A percentile compares a stretch with the other conserved stretches of the same genome.
phyloP scores from a whole-genome alignment of 805 yeast genomes.

The Ogataea nakhonphanomensis region DNA sequence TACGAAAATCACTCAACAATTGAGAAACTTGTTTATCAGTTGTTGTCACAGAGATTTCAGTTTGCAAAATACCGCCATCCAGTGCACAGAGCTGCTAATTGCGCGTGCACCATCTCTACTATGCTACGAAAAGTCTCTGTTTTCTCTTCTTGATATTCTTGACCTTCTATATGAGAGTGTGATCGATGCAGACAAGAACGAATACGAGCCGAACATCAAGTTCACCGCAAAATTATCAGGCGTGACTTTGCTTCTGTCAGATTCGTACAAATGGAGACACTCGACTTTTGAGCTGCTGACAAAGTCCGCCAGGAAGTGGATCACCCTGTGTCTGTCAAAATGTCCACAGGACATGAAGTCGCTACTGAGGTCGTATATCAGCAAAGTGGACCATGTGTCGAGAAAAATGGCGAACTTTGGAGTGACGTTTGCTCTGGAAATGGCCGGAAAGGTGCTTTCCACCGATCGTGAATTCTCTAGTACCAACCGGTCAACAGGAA shows the following conservation, averaged over 20 bases:
- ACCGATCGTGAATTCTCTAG: slow-evolving; percentile 63
- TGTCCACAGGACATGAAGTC: slow-evolving; percentile 75
- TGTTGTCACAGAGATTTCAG: slow-evolving; percentile 77
- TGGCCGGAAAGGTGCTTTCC: slow-evolving; percentile 73
- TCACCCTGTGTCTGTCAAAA: slow-evolving; percentile 49
- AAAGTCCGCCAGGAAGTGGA: slow-evolving; percentile 64
- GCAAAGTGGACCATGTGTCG: slow-evolving; percentile 31
- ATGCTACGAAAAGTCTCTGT: slow-evolving; percentile 70
- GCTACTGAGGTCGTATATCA: slow-evolving; percentile 72
- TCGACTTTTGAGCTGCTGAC: slow-evolving; percentile 60
- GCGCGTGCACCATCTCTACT: slow-evolving; percentile 69
- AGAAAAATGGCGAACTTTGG: slow-evolving; percentile 59
- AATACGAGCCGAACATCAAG: slow-evolving; percentile 77
- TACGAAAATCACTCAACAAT: slow-evolving; percentile 59
- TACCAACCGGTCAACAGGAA: slow-evolving; percentile 30
- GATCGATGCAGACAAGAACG: slow-evolving; percentile 77
- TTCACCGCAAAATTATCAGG: slow-evolving; percentile 46
- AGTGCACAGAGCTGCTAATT: slow-evolving; percentile 68
- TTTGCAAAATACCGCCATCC: slow-evolving; percentile 76
- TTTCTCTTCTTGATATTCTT: slow-evolving; percentile 76
- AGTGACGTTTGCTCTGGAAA: slow-evolving; percentile 83
- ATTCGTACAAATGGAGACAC: slow-evolving; percentile 71
- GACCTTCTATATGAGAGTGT: slow-evolving; percentile 75
- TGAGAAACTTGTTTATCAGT: slow-evolving; percentile 60
- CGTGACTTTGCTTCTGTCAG: slow-evolving; percentile 60